Evolutionary conservation across 805 yeast genomes (phyloP).

Genomic region (Yamadazyma nakazawae): DNA sequence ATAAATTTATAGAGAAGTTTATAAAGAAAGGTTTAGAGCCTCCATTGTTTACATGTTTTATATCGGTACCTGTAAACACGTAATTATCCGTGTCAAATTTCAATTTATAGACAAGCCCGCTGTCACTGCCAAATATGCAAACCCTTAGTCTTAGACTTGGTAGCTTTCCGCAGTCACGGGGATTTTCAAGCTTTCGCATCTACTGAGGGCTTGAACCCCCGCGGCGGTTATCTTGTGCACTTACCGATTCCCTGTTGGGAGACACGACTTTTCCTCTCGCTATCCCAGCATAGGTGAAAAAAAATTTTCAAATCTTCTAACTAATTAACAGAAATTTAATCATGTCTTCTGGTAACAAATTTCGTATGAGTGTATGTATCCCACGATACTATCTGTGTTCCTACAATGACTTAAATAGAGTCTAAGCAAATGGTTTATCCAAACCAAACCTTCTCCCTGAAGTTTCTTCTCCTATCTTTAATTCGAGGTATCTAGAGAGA

Average conservation of each 20-base stretch:
- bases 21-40: too few species aligned
- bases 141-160: neutral
- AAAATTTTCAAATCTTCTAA: constrained; percentile 6
- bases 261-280: constrained; percentile 6
- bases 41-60: too few species aligned
- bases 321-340: constrained; percentile 7
- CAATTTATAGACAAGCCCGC: too few species aligned
- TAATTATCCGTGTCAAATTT: neutral
- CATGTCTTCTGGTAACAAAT: constrained; percentile 92
- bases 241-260: neutral
- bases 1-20: too few species aligned
- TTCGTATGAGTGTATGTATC: constrained; percentile 95
- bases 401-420: neutral
- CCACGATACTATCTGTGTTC: neutral
- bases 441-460: neutral
- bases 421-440: neutral
- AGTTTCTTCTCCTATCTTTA: neutral
- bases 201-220: constrained; percentile 5
- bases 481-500: neutral
- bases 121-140: neutral
- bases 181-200: neutral
- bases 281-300: neutral
- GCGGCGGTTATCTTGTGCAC: neutral
- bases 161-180: neutral
- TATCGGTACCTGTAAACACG: too few species aligned